Evolutionary conservation across 495 filamentous ascomycete species (phyloP).

Genomic region (Penicillium pancosmium): DNA sequence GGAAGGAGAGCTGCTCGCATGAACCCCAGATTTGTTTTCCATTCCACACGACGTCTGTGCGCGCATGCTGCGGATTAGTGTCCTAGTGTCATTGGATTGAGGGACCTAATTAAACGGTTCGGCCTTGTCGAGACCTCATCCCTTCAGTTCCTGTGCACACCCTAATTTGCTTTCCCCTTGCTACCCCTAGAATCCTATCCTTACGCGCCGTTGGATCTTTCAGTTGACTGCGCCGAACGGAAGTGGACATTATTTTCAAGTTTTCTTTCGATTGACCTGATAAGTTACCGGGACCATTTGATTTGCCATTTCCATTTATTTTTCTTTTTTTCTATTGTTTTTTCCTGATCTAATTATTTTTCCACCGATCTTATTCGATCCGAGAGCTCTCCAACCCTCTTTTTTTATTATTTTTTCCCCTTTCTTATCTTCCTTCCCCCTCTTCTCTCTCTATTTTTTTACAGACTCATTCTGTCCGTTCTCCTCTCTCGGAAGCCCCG

Average conservation of each 20-base stretch:
- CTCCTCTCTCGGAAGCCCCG: no score
- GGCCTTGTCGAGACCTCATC: constrained; percentile 30
- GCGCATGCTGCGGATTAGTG: constrained; percentile 24
- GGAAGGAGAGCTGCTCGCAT: not conserved
- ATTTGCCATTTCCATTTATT: not conserved
- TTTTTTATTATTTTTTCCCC: constrained; percentile 2
- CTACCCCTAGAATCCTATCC: constrained; percentile 8
- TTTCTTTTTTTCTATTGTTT: constrained; percentile 10
- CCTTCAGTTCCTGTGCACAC: constrained; percentile 21
- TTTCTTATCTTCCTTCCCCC: not conserved
- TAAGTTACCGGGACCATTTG: no score
- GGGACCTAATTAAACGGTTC: constrained; percentile 23
- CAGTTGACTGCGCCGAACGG: constrained; percentile 6
- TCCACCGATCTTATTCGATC: constrained; percentile 7
- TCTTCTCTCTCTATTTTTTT: not conserved
- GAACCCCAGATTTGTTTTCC: constrained; percentile 25
- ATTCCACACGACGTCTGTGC: constrained; percentile 31
- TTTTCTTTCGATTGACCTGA: not conserved
- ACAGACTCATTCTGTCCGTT: no score
- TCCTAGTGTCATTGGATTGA: constrained; percentile 5
- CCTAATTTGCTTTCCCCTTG: constrained; percentile 7
- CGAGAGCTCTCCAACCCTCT: not conserved
- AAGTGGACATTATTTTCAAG: constrained; percentile 2
- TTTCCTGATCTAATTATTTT: not conserved
- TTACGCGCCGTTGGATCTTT: constrained; percentile 10